phyloP scores from a whole-genome alignment of 164 flowering plant genomes.

The Platanus orientalis region DNA sequence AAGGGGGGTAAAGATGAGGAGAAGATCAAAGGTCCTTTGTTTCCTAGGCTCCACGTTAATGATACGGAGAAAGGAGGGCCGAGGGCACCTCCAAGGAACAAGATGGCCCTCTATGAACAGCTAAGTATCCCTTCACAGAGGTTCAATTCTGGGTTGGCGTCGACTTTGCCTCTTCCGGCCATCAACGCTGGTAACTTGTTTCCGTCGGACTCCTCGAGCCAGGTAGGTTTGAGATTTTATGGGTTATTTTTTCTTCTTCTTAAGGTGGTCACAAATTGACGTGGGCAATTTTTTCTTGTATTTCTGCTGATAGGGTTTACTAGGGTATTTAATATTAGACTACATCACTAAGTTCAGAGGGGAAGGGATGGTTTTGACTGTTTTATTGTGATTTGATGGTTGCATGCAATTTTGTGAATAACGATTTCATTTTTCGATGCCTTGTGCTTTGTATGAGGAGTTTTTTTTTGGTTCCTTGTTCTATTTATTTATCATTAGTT shows the following conservation, averaged over 20 bases:
- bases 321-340: neutral
- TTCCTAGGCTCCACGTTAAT: conserved; percentile 82
- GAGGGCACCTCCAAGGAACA: conserved; percentile 86
- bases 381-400: neutral
- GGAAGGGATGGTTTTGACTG: neutral
- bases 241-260: neutral
- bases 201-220: conserved; percentile 38
- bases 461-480: neutral
- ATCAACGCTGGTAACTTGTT: conserved; percentile 20
- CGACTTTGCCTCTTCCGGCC: conserved; percentile 26
- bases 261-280: neutral
- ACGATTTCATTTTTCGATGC: too few species aligned
- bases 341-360: neutral
- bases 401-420: neutral
- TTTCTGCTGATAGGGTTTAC: neutral
- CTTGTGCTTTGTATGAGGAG: too few species aligned
- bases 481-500: neutral
- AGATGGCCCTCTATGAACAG: conserved; percentile 88
- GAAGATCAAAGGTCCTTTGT: conserved; percentile 51
- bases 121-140: conserved; percentile 62
- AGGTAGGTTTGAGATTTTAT: conserved; percentile 33
- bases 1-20: conserved; percentile 49
- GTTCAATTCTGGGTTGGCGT: conserved; percentile 32
- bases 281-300: too few species aligned
- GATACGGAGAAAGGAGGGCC: conserved; percentile 86